Conservation (phyloP, 2,329 filamentous ascomycete genomes). For the Xylaria hypoxylon region DNA sequence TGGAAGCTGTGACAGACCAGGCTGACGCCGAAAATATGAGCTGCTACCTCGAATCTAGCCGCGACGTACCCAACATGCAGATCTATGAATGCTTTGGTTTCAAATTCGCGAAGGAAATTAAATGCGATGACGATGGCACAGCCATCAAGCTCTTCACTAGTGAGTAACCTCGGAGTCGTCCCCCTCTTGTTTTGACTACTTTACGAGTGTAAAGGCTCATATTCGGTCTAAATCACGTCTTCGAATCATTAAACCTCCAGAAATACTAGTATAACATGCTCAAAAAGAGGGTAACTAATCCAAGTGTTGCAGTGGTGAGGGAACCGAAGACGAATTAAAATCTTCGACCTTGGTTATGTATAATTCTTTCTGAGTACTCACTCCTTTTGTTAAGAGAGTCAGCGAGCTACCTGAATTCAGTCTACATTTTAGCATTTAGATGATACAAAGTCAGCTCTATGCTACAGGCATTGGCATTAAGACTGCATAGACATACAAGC, state of each 20-base stretch:
- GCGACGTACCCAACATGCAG: slow-evolving; percentile 73
- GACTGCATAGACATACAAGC: slow-evolving; percentile 1
- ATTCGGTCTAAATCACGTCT: not conserved
- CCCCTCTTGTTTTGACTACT: not conserved
- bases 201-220: not conserved
- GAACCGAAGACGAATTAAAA: slow-evolving; percentile 9
- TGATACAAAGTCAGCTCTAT: not conserved
- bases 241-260: too few relatives aligned
- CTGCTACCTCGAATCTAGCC: slow-evolving; percentile 79
- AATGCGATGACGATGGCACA: slow-evolving; percentile 72
- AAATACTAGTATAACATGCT: not conserved
- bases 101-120: slow-evolving; percentile 71
- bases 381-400: not conserved
- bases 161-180: slow-evolving; percentile 52
- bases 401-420: not conserved
- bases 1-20: slow-evolving; percentile 70
- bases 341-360: not conserved
- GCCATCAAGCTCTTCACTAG: slow-evolving; percentile 62
- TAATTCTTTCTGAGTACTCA: not conserved
- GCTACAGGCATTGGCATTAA: not conserved
- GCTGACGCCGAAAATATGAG: slow-evolving; percentile 73
- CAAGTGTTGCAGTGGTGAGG: slow-evolving; percentile 5
- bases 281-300: not conserved
- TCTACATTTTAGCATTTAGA: not conserved
- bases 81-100: slow-evolving; percentile 81